Evolutionary conservation across 2,329 filamentous ascomycete species (phyloP).

Genomic region (Pseudogymnoascus sp.): DNA sequence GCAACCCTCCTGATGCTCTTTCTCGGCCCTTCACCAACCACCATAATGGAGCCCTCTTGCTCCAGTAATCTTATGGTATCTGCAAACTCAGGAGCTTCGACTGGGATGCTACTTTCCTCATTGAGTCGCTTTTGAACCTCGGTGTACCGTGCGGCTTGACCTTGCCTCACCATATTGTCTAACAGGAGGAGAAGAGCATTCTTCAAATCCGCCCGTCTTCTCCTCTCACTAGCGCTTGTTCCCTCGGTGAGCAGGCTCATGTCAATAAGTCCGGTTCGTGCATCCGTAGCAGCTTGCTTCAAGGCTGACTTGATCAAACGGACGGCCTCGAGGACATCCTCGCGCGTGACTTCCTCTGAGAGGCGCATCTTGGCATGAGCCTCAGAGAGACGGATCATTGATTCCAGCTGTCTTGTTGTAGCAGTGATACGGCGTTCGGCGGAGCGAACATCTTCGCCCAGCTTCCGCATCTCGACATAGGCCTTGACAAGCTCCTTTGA

Average conservation of each 20-base stretch:
- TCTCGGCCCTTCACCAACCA: constrained; percentile 77
- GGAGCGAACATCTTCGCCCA: constrained; percentile 78
- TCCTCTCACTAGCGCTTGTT: constrained; percentile 79
- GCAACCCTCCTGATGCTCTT: constrained; percentile 72
- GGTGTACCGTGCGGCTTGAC: constrained; percentile 63
- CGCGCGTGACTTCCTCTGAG: constrained; percentile 61
- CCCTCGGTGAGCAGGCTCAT: constrained; percentile 94
- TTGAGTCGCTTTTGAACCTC: constrained; percentile 67
- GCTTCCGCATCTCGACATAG: constrained; percentile 91
- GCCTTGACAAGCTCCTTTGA: constrained; percentile 75
- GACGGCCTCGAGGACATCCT: constrained; percentile 84
- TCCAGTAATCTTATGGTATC: constrained; percentile 76
- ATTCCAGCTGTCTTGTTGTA: constrained; percentile 92
- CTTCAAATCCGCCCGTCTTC: constrained; percentile 77
- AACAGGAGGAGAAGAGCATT: constrained; percentile 64
- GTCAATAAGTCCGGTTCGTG: constrained; percentile 84
- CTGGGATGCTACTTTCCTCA: constrained; percentile 60
- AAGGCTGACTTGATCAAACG: constrained; percentile 88
- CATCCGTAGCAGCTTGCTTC: constrained; percentile 94
- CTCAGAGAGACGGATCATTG: constrained; percentile 94
- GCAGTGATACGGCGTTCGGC: constrained; percentile 95
- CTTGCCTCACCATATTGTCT: constrained; percentile 68
- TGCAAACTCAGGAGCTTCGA: constrained; percentile 74
- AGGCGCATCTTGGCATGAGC: constrained; percentile 98
- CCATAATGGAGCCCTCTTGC: constrained; percentile 72